Percentiles rank a stretch among this genome's conserved stretches.
phyloP scores from a whole-genome alignment of 2,329 filamentous ascomycete genomes.

The Macrophomina tecta region DNA sequence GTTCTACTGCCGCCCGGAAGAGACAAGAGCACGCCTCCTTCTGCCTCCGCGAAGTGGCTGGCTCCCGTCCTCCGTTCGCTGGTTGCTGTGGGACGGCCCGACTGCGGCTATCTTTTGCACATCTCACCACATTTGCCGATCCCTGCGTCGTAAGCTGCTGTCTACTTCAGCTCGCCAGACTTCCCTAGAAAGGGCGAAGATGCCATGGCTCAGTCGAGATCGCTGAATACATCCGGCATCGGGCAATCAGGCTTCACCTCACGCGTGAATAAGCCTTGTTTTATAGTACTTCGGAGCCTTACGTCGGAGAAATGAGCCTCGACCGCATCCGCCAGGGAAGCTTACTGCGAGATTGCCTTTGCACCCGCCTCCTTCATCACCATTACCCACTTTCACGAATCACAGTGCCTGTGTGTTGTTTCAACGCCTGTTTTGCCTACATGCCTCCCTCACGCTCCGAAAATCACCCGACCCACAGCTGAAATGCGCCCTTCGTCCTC shows the following conservation, averaged over 20 bases:
- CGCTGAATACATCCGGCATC: slow-evolving; percentile 3
- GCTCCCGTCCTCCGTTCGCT: neutral
- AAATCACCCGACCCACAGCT: slow-evolving; percentile 3
- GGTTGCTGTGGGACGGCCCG: neutral
- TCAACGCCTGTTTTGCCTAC: slow-evolving; percentile 2
- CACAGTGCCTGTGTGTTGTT: slow-evolving; percentile 1
- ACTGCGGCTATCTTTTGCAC: neutral
- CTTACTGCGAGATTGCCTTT: neutral
- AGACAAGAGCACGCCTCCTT: neutral
- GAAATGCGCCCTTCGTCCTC: neutral
- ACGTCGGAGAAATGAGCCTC: neutral
- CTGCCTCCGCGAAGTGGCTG: neutral
- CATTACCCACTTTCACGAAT: neutral
- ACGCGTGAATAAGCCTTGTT: slow-evolving; percentile 12
- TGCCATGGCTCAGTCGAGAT: neutral
- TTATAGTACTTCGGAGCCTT: neutral
- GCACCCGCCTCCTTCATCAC: neutral
- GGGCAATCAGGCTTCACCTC: neutral
- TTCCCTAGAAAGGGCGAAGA: neutral
- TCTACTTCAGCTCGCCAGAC: slow-evolving; percentile 11
- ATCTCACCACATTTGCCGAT: slow-evolving; percentile 8
- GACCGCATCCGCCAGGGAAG: neutral
- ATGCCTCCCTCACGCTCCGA: neutral
- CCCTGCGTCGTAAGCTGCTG: slow-evolving; percentile 21
- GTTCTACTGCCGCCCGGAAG: no score